Evolutionary conservation across 2,329 filamentous ascomycete species (phyloP).

Genomic region (Pseudopyricularia javanii): DNA sequence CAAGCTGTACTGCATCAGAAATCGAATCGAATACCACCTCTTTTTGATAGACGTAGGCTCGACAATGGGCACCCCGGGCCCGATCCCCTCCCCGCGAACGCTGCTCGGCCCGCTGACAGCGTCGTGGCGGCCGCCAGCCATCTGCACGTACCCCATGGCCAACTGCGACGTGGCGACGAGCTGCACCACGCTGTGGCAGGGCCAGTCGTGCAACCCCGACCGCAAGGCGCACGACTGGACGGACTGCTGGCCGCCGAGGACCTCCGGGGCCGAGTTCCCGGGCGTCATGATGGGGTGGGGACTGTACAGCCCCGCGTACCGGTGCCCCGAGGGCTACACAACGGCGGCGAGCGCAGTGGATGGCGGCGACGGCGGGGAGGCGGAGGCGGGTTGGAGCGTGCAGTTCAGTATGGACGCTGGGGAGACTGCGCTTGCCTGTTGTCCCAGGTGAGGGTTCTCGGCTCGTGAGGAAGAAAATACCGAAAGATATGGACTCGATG

Average conservation of each 20-base stretch:
- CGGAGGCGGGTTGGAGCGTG: conserved; percentile 12
- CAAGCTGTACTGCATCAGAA: too few species aligned
- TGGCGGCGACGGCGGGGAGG: too few species aligned
- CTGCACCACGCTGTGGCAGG: conserved; percentile 8
- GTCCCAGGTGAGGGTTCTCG: conserved; percentile 13
- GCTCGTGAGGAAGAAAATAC: too few species aligned
- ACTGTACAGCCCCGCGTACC: conserved; percentile 10
- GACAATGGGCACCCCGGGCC: not conserved
- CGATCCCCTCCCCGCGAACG: not conserved
- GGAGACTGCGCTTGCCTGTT: conserved; percentile 20
- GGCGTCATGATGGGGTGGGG: conserved; percentile 9
- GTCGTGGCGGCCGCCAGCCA: conserved; percentile 7
- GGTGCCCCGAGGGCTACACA: conserved; percentile 9
- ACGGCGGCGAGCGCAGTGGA: conserved; percentile 8
- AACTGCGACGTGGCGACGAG: conserved; percentile 5
- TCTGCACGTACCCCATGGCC: conserved; percentile 10
- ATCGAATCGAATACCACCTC: too few species aligned
- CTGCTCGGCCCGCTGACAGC: conserved; percentile 11
- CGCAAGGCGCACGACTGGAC: conserved; percentile 7
- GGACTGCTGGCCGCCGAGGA: conserved; percentile 11
- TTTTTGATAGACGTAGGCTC: too few species aligned
- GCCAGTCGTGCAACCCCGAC: conserved; percentile 8
- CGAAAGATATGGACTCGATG: not conserved
- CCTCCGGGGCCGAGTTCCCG: not conserved
- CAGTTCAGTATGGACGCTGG: conserved; percentile 13